Percentiles rank a stretch among this genome's conserved stretches.
These are phyloP conservation scores for Punica granatum DNA, from an alignment of 345 rosid genomes.

Conservation along the genomic window DNA sequence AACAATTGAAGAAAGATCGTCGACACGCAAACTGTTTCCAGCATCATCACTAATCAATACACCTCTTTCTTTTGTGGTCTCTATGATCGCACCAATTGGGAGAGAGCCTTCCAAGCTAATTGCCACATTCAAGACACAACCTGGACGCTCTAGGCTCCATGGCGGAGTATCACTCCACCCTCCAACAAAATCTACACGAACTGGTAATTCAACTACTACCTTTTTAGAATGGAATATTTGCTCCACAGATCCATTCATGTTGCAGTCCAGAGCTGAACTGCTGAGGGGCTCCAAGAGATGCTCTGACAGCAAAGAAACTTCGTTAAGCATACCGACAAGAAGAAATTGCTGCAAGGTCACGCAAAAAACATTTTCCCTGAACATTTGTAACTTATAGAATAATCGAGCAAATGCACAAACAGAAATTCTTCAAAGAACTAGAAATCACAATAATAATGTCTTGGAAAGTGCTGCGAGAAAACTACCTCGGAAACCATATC, in stretches of 20 bases:
- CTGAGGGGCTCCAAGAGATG: conserved; percentile 45
- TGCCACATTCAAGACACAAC: conserved; percentile 92
- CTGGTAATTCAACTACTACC: conserved; percentile 76
- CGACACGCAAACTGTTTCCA: conserved; percentile 46
- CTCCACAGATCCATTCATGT: conserved; percentile 19
- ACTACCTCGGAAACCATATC: conserved; percentile 86
- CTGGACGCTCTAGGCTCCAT: conserved; percentile 95
- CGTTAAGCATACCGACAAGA: not conserved
- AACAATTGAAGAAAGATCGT: conserved; percentile 41
- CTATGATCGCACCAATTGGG: conserved; percentile 78
- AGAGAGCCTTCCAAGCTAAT: conserved; percentile 71
- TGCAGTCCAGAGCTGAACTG: conserved; percentile 21
- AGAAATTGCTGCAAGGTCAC: no score
- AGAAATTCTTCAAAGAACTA: not conserved
- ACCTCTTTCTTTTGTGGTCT: conserved; percentile 52
- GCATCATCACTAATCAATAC: conserved; percentile 63
- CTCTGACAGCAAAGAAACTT: conserved; percentile 28
- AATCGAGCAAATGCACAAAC: not conserved
- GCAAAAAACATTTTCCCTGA: not conserved
- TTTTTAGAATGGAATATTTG: conserved; percentile 33
- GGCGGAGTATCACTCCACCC: conserved; percentile 99
- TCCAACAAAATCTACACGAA: conserved; percentile 92
- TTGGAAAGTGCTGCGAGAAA: not conserved
- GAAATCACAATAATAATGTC: not conserved
- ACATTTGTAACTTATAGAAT: not conserved